Base-by-base conservation (phyloP, 805 yeast species). In the Candida andamanensis region DNA sequence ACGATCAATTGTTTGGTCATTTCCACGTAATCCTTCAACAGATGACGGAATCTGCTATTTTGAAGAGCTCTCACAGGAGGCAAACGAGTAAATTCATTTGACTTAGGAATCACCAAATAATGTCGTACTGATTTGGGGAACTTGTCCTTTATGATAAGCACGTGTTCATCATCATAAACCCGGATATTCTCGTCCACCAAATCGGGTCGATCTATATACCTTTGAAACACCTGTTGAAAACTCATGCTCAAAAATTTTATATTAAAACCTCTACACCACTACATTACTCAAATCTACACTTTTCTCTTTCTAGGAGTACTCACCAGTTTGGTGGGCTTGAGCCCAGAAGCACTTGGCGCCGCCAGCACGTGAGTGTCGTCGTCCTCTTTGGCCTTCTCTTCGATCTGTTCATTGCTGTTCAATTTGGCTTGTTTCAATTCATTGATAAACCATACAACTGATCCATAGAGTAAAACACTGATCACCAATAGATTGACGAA, bases 371-470 rank as follows among this genome's bases (percentile, higher is more conserved):
- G 27, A 4, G 21, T 15, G 19, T 25, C 25, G 4, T 9, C 33
- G 7, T 32, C 36, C 13, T 27, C 33, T 5, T 22, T 35, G 24
- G 24, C 35, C 15, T 33, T 32, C 24, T 33, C 29, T 24, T 52
- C 56, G 41, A 63, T 50, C 33, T 62, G 64, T 35, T 63, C 61
- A 34, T 67, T 63, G 13, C 62, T 55, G 49, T 70, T 67, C 45
- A 72, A 53, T 48, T 72, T 67, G 31, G 60, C 72, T 30, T 50
- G 52, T 25, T 67, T 63, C 33, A 86, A 54, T 56, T 89, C 97
- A 8, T 55, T 52, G 10, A 89, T 74, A 50, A 90, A 92, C 98
- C 98, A 92, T 10, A 87, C 74, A 32, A 90, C 79, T 1, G 84
- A 69, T 0, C 67, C 80, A 83, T 95, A 92, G 15, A 92, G 64